These are phyloP conservation scores for Cytospora paraplurivora DNA, from an alignment of 2,329 filamentous ascomycete genomes.

Conservation along the genomic window DNA sequence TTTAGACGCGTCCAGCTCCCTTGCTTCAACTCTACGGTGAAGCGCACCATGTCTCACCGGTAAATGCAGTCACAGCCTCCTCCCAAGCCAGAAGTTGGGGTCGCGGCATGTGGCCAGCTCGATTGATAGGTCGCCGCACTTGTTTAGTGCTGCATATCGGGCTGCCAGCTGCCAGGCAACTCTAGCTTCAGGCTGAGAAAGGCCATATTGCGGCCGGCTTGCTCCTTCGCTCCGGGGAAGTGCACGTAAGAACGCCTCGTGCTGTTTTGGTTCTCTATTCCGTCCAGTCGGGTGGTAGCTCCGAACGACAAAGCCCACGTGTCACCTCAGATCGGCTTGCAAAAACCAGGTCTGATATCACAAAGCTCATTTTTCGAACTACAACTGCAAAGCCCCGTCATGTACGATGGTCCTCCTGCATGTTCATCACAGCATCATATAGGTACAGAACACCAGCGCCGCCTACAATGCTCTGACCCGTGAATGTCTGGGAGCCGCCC, in stretches of 20 bases:
- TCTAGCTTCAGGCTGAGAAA: background rate
- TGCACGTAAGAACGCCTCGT: constrained; percentile 12
- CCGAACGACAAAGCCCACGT: background rate
- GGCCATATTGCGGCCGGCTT: constrained; percentile 2
- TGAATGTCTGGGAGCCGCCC: background rate
- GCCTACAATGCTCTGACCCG: constrained; percentile 17
- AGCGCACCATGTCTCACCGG: constrained; percentile 1
- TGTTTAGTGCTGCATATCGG: constrained; percentile 11
- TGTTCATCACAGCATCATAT: background rate
- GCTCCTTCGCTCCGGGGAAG: constrained; percentile 15
- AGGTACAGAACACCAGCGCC: background rate
- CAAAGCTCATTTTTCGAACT: background rate
- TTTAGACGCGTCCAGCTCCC: constrained; percentile 15
- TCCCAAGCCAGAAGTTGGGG: constrained; percentile 5
- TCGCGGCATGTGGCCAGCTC: constrained; percentile 9
- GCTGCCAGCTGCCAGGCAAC: constrained; percentile 2
- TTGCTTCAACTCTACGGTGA: background rate
- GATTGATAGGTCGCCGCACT: constrained; percentile 10
- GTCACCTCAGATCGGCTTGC: background rate
- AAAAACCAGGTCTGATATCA: background rate
- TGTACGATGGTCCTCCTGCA: background rate
- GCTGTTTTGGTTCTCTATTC: constrained; percentile 10
- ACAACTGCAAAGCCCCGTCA: background rate
- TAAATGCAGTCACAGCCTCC: constrained; percentile 11
- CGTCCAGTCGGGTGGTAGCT: constrained; percentile 2